Percentiles rank a stretch among this genome's conserved stretches.
These are phyloP conservation scores for Oryza coarctata DNA, from an alignment of 176 grass and related monocot genomes.

Conservation along the genomic window DNA sequence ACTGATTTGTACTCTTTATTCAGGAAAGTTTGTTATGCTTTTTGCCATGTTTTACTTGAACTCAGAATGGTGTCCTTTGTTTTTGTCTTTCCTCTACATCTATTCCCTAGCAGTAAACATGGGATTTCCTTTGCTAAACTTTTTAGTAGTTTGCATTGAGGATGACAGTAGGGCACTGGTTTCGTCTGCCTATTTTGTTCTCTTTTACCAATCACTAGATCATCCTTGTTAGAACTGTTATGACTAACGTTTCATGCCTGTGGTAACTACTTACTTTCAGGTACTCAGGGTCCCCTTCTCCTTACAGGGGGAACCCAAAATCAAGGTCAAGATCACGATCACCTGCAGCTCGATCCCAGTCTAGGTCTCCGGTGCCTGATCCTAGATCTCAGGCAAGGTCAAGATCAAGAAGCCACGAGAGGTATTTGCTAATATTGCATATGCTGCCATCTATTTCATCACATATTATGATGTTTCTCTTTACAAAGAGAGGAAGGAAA, in stretches of 20 bases:
- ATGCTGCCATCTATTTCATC: neutral
- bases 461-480: neutral
- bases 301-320: slow-evolving; percentile 54
- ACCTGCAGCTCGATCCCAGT: slow-evolving; percentile 44
- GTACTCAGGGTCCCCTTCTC: slow-evolving; percentile 66
- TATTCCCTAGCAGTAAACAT: neutral
- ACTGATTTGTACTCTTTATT: neutral
- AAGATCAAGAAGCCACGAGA: slow-evolving; percentile 60
- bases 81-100: neutral
- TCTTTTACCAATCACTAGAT: neutral
- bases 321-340: slow-evolving; percentile 62
- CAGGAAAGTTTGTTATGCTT: neutral
- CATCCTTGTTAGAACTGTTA: neutral
- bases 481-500: neutral
- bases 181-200: neutral
- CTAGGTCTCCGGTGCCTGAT: slow-evolving; percentile 52
- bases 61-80: neutral
- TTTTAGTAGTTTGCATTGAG: neutral
- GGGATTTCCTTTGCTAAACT: neutral
- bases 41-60: neutral
- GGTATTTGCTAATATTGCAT: slow-evolving; percentile 33
- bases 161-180: neutral
- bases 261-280: slow-evolving; percentile 25
- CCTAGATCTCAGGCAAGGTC: slow-evolving; percentile 48
- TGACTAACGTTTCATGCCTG: neutral